Percentiles rank a stretch among this genome's conserved stretches.
Evolutionary conservation across 495 filamentous ascomycete species (phyloP).

Genomic region (Xylaria nigripes): DNA sequence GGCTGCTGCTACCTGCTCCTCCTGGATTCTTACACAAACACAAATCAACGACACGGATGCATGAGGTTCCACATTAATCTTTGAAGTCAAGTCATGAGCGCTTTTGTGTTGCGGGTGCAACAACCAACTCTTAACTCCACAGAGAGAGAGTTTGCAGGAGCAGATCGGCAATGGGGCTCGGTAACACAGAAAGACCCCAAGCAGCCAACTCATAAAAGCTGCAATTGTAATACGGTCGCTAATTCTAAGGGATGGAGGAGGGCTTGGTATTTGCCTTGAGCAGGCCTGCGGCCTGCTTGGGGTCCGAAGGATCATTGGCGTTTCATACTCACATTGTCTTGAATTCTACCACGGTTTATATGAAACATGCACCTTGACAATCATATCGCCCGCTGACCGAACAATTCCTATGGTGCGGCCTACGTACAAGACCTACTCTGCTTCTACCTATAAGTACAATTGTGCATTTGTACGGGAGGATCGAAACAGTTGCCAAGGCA

Average conservation of each 20-base stretch:
- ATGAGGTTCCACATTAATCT: background rate
- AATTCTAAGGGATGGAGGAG: slow-evolving; percentile 1
- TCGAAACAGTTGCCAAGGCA: no score
- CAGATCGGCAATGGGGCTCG: background rate
- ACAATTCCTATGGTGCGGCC: no score
- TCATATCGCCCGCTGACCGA: background rate
- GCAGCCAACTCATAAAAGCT: background rate
- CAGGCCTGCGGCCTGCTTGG: no score
- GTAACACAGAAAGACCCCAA: slow-evolving; percentile 18
- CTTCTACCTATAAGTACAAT: no score
- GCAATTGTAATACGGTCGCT: background rate
- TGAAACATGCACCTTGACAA: background rate
- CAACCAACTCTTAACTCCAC: background rate
- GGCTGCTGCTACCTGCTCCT: background rate
- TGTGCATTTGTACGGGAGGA: no score
- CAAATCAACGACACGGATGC: no score
- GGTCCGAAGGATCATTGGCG: slow-evolving; percentile 17
- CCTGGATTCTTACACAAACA: no score
- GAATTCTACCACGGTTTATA: background rate
- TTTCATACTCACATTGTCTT: background rate
- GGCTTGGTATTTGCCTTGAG: background rate
- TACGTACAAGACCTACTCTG: no score
- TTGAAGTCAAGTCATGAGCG: background rate
- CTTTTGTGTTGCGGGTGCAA: background rate
- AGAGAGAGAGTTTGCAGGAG: background rate